These are phyloP conservation scores for Acacia melanoxylon DNA, from an alignment of 306 rosid species.

Conservation along the genomic window DNA sequence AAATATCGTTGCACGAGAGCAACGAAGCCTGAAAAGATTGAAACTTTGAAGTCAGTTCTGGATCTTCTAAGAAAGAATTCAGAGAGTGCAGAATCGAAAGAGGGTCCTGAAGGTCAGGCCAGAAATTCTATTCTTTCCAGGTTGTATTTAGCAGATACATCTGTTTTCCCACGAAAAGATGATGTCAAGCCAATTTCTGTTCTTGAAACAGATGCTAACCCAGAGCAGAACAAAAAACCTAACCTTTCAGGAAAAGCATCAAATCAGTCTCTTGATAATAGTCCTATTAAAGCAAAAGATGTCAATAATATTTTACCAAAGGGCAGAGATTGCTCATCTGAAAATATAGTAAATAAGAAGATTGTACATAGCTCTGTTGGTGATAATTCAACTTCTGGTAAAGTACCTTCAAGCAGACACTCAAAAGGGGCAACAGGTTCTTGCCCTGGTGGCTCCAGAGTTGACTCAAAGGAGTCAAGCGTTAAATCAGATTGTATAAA, in stretches of 20 bases:
- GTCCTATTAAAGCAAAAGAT: slow-evolving; percentile 39
- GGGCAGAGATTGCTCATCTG: slow-evolving; percentile 41
- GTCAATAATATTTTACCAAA: slow-evolving; percentile 45
- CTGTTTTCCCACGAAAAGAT: slow-evolving; percentile 88
- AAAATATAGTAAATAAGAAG: slow-evolving; percentile 43
- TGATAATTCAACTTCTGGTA: slow-evolving; percentile 46
- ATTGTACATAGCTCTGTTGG: slow-evolving; percentile 37
- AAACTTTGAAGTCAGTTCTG: slow-evolving; percentile 93
- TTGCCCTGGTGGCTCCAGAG: slow-evolving; percentile 50
- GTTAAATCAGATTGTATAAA: slow-evolving; percentile 51
- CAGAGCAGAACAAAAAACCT: slow-evolving; percentile 54
- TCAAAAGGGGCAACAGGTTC: slow-evolving; percentile 44
- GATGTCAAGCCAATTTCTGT: slow-evolving; percentile 78
- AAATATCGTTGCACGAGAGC: slow-evolving; percentile 82
- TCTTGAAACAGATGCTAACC: slow-evolving; percentile 51
- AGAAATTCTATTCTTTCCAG: slow-evolving; percentile 82
- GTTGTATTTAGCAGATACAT: slow-evolving; percentile 92
- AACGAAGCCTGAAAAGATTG: slow-evolving; percentile 82
- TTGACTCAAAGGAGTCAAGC: slow-evolving; percentile 40
- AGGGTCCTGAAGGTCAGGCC: slow-evolving; percentile 56
- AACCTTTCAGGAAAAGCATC: slow-evolving; percentile 39
- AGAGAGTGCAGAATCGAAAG: slow-evolving; percentile 45
- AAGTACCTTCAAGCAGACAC: slow-evolving; percentile 40
- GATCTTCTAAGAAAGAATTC: slow-evolving; percentile 68
- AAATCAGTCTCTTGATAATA: slow-evolving; percentile 38